Base-by-base conservation (phyloP, 2,329 filamentous ascomycete species). In the Pseudocercospora pini-densiflorae region DNA sequence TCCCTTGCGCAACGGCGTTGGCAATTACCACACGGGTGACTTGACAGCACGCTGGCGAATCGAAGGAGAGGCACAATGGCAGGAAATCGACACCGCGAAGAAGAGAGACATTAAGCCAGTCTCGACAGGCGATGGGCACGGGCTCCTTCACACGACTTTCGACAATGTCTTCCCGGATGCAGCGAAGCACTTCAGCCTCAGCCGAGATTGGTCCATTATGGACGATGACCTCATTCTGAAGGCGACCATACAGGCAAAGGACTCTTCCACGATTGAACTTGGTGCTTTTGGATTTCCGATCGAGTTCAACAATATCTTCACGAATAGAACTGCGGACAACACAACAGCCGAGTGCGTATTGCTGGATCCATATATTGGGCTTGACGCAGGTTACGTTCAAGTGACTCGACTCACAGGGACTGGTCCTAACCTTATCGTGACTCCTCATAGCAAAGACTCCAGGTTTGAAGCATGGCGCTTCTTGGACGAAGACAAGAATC, bases 231-330 rank as follows among this genome's bases (percentile, higher is more conserved):
- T 89, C 1, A 83, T 80, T 5, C 76, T 89, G 3, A 79, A 79
- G 16, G 84, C 88, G 73, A 86, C 81, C 1, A 69, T 88, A 21
- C 78, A 77, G 9, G 88, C 88, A 66, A 75, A 74, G 0, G 82
- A 75, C 0, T 69, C 71, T 0, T 68, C 72, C 0, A 65, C 77
- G 0, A 63, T 89, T 2, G 86, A 89, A 65, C 75, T 89, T 5
- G 87, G 87, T 1, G 83, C 83, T 57, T 78, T 89, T 1, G 87
- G 87, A 0, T 83, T 89, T 59, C 87, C 87, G 0, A 81, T 86
- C 21, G 85, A 87, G 72, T 87, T 88, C 78, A 89, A 89, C 77
- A 89, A 84, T 74, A 88, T 89, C 70, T 89, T 89, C 71, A 87
- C 82, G 12, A 79, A 79, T 53, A 81, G 85, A 8, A 75, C 77